Conservation (phyloP, 2,329 filamentous ascomycete genomes). For the Ilyonectria robusta region DNA sequence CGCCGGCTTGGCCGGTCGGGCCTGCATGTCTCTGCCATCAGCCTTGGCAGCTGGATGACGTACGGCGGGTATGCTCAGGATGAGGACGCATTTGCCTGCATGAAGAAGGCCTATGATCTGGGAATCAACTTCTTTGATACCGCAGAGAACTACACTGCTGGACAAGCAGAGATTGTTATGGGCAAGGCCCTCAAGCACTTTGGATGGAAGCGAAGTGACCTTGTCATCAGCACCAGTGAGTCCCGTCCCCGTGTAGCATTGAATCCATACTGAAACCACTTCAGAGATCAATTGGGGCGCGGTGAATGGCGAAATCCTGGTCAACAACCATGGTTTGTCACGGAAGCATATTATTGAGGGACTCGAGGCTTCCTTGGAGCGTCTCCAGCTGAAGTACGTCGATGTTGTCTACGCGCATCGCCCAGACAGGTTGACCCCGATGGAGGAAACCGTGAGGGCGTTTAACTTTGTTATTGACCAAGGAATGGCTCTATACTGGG, state of each 20-base stretch:
- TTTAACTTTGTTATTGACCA: slow-evolving; percentile 80
- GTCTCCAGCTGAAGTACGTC: slow-evolving; percentile 72
- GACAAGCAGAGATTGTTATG: slow-evolving; percentile 75
- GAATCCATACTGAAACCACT: slow-evolving; percentile 18
- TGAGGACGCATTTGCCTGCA: slow-evolving; percentile 72
- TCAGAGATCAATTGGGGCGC: slow-evolving; percentile 75
- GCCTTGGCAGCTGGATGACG: slow-evolving; percentile 76
- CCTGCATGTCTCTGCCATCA: slow-evolving; percentile 77
- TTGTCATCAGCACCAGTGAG: slow-evolving; percentile 71
- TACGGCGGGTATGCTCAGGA: slow-evolving; percentile 77
- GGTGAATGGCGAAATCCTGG: slow-evolving; percentile 71
- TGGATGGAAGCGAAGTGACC: slow-evolving; percentile 72
- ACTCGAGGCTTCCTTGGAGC: slow-evolving; percentile 68
- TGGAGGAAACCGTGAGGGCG: slow-evolving; percentile 78
- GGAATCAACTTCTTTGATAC: slow-evolving; percentile 77
- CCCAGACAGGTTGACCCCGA: slow-evolving; percentile 76
- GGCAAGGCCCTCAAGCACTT: slow-evolving; percentile 73
- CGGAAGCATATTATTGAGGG: slow-evolving; percentile 75
- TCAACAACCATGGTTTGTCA: slow-evolving; percentile 77
- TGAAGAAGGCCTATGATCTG: slow-evolving; percentile 72
- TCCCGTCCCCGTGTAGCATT: accelerated
- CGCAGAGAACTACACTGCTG: slow-evolving; percentile 72
- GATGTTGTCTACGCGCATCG: slow-evolving; percentile 80
- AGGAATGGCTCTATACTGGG: slow-evolving; percentile 80
- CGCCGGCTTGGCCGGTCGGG: slow-evolving; percentile 66